phyloP scores from a whole-genome alignment of 352 stramenopile genomes.

The Saprolegnia parasitica region DNA sequence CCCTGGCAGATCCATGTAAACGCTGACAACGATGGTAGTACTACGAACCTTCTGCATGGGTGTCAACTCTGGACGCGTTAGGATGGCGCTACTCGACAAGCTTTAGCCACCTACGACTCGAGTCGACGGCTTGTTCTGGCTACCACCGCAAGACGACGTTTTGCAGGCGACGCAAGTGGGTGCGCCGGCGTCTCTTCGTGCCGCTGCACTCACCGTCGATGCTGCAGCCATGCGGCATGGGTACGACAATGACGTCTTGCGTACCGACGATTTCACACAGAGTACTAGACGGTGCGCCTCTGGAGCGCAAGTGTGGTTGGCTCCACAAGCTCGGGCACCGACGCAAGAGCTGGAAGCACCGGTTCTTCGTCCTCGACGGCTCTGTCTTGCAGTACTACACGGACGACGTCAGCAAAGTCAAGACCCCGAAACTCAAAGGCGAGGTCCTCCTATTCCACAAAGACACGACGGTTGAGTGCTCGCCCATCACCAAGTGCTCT shows the following conservation, averaged over 20 bases:
- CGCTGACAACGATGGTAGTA: conserved; percentile 18
- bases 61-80: not conserved
- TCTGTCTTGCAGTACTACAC: conserved; percentile 65
- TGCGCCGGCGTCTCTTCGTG: conserved; percentile 31
- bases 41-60: too few species aligned
- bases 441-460: conserved; percentile 77
- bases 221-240: conserved; percentile 3
- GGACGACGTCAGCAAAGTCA: conserved; percentile 34
- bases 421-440: conserved; percentile 50
- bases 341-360: conserved; percentile 72
- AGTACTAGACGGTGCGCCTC: conserved; percentile 52
- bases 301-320: conserved; percentile 71
- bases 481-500: not conserved
- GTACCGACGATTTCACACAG: not conserved
- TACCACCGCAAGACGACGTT: conserved; percentile 21
- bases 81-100: conserved; percentile 64
- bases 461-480: conserved; percentile 33
- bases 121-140: not conserved
- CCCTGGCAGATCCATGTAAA: conserved; percentile 55
- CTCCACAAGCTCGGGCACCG: conserved; percentile 61
- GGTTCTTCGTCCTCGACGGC: conserved; percentile 68
- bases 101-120: conserved; percentile 47
- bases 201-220: not conserved
- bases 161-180: conserved; percentile 54
- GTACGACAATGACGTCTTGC: not conserved